Conservation (phyloP, 352 stramenopile species). For the Pythium rishiriense region DNA sequence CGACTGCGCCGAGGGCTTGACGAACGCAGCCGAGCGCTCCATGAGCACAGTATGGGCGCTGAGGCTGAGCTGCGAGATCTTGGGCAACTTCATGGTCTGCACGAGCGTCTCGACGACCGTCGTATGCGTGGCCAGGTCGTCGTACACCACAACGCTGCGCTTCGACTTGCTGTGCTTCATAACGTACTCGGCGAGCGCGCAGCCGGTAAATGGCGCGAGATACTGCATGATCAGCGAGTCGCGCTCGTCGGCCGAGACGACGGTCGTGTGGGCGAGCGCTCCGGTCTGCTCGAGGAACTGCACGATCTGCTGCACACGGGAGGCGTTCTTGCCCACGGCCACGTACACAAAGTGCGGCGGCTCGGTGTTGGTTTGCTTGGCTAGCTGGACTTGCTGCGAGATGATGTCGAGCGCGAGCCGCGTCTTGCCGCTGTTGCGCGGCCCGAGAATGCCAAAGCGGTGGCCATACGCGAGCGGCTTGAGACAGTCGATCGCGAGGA, state of each 20-base stretch:
- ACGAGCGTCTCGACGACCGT: conserved; percentile 74
- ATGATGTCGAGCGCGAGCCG: conserved; percentile 68
- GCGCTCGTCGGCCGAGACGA: conserved; percentile 63
- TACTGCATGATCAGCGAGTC: conserved; percentile 80
- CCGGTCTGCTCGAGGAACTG: conserved; percentile 50
- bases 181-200: conserved; percentile 68
- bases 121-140: conserved; percentile 75
- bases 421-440: conserved; percentile 74
- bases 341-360: conserved; percentile 81
- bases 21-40: conserved; percentile 76
- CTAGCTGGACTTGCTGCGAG: conserved; percentile 47
- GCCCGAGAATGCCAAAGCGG: conserved; percentile 65
- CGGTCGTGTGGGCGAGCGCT: conserved; percentile 56
- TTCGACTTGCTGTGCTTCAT: conserved; percentile 50
- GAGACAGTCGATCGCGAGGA: conserved; percentile 77
- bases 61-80: conserved; percentile 58
- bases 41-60: conserved; percentile 70
- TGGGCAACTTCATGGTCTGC: conserved; percentile 65
- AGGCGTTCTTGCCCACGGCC: conserved; percentile 55
- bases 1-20: conserved; percentile 43
- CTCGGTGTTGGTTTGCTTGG: conserved; percentile 25
- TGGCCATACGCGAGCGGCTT: conserved; percentile 73
- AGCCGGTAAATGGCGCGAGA: conserved; percentile 79
- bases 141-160: conserved; percentile 76
- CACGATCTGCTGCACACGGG: conserved; percentile 65